Base-by-base conservation (phyloP, 2,329 filamentous ascomycete genomes). In the Pestalotiopsis fici region DNA sequence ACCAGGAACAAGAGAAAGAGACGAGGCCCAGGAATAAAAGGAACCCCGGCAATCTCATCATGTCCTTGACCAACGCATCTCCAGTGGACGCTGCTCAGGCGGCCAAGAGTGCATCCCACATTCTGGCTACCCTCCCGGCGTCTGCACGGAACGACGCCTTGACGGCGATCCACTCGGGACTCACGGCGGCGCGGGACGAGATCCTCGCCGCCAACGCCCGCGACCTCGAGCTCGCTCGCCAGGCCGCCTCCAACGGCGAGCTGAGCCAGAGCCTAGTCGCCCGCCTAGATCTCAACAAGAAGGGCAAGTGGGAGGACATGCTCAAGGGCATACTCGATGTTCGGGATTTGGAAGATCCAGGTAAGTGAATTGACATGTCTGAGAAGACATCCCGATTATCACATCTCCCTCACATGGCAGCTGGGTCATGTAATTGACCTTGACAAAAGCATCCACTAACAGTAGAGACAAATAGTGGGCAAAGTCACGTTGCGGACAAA, bases 231-330 rank as follows among this genome's bases (percentile, higher is more conserved):
- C 83, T 87, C 59, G 96, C 96, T 3, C 88, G 86, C 54, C 85
- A 88, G 74, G 93, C 93, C 61, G 93, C 93, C 23, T 87, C 90
- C 18, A 88, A 90, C 74, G 95, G 95, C 54, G 84, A 89, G 60
- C 83, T 98, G 62, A 95, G 90, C 78, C 87, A 91, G 75, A 96
- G 93, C 75, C 86, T 98, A 27, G 88, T 98, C 37, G 96, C 97
- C 75, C 88, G 96, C 66, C 86, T 99, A 69, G 95, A 99, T 79
- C 84, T 99, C 61, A 90, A 89, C 61, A 92, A 93, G 78, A 88
- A 90, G 76, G 95, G 95, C 67, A 98, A 98, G 83, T 99, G 92
- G 85, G 95, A 98, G 76, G 96, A 98, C 77, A 98, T 99, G 96
- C 86, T 99, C 71, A 92, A 95, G 82, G 96, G 96, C 28, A 97